These are phyloP conservation scores for Tuber magnatum DNA, from an alignment of 495 filamentous ascomycete species.

Conservation along the genomic window DNA sequence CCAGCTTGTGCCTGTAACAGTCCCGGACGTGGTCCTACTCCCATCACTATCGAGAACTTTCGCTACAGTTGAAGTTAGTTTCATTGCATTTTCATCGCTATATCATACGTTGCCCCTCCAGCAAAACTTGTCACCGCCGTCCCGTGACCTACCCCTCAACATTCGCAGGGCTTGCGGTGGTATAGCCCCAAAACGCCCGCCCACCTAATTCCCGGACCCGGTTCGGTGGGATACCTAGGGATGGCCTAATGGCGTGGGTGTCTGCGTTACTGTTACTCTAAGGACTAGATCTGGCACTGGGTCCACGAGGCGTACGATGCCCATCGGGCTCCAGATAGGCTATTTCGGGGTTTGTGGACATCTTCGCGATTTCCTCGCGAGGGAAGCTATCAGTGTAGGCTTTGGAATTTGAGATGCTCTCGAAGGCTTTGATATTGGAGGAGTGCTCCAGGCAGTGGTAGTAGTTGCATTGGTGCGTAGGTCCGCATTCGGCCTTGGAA, in stretches of 20 bases:
- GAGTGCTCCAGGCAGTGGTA: background rate
- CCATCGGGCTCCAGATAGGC: background rate
- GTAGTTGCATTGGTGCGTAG: background rate
- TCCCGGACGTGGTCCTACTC: slow-evolving; percentile 46
- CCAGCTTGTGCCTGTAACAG: slow-evolving; percentile 56
- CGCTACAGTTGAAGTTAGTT: slow-evolving; percentile 58
- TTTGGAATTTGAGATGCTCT: background rate
- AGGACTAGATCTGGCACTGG: background rate
- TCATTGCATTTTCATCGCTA: slow-evolving; percentile 60
- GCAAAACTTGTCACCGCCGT: slow-evolving; percentile 63
- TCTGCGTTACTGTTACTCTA: background rate
- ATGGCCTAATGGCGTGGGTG: background rate
- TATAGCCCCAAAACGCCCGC: slow-evolving; percentile 51
- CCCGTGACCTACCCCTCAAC: slow-evolving; percentile 56
- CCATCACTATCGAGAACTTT: slow-evolving; percentile 56
- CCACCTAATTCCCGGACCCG: slow-evolving; percentile 46
- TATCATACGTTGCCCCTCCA: slow-evolving; percentile 56
- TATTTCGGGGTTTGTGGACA: background rate
- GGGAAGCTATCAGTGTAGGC: background rate
- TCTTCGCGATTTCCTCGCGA: background rate
- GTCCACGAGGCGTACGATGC: background rate
- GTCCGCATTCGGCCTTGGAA: background rate
- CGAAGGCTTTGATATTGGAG: too few species aligned
- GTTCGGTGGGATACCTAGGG: background rate
- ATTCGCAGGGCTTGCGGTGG: slow-evolving; percentile 42